Evolutionary conservation across 306 rosid genomes (phyloP), one percentile per base, ranked within the genome.

Genomic region (Rosa multiflora): DNA sequence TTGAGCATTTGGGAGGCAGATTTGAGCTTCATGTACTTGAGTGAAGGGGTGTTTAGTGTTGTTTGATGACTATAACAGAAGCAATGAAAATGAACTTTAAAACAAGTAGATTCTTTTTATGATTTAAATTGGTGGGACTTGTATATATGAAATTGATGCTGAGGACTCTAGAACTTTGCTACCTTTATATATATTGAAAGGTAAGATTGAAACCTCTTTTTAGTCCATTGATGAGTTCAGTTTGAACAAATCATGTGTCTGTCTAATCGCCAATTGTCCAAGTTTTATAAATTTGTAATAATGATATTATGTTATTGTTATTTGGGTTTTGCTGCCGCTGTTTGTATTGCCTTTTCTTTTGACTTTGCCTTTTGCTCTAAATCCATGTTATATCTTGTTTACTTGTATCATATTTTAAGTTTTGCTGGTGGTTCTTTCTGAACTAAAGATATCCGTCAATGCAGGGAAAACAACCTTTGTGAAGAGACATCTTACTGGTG

Each of bases 381-480:
- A 32, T 23, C 9, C 1, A 44, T 39, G 46, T 3, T 43, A 3
- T 17, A 0, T 26, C 13, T n/a, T 51, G 40, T 20, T 6, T 35
- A 20, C 11, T 37, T 67, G 0, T 17, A 39, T 2, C 18, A 40
- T n/a, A 29, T 26, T 3, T 18, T 10, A 32, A 6, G n/a, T 12
- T 53, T 4, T 73, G 55, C 37, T 32, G 55, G 55, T 55, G 21
- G 67, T 40, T 55, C 39, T 9, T 4, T n/a, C 44, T 15, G 5
- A 23, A 40, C 53, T 68, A 20, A 17, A 13, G 29, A 1, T 29
- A 18, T 21, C 2, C 43, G 13, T 44, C 37, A 13, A 72, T 84
- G 85, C 90, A 91, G 97, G 97, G 51, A 91, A 91, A 78, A 91
- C 97, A 4, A 91, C 97, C 2, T 91, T 91, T 70, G 97, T 91